Percentiles rank a stretch among this genome's conserved stretches.
These are phyloP conservation scores for Blastocystis hominis DNA, from an alignment of 352 stramenopile species.

Conservation along the genomic window DNA sequence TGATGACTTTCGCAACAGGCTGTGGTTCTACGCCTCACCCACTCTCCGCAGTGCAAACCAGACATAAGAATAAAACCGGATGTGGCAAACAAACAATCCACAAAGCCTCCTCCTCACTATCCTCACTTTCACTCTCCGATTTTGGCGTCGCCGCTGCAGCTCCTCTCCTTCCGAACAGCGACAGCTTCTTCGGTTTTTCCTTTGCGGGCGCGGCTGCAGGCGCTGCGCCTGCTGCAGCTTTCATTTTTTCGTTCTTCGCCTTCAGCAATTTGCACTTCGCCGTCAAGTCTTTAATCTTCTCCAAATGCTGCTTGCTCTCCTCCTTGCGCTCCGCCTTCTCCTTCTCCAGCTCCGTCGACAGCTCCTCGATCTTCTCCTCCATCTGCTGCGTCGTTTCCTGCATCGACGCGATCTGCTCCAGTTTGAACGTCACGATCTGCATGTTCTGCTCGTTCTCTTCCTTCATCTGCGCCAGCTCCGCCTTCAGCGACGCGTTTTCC, in stretches of 20 bases:
- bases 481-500: constrained; percentile 23
- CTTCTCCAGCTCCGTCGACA: constrained; percentile 7
- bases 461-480: neutral
- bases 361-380: constrained; percentile 4
- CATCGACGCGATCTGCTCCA: constrained; percentile 47
- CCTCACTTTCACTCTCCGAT: neutral
- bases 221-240: neutral
- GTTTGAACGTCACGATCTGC: constrained; percentile 25
- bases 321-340: neutral
- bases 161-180: neutral
- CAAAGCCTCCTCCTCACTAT: constrained; percentile 14
- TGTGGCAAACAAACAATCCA: neutral
- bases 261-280: neutral
- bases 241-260: neutral
- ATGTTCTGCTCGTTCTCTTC: constrained; percentile 49
- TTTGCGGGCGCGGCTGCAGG: neutral
- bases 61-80: neutral
- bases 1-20: neutral
- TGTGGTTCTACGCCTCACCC: neutral
- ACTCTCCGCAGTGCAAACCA: neutral
- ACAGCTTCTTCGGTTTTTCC: constrained; percentile 1
- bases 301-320: neutral
- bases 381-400: constrained; percentile 24
- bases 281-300: neutral
- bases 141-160: neutral